phyloP scores from a whole-genome alignment of 768 basidiomycete species.

The Serendipita vermifera region DNA sequence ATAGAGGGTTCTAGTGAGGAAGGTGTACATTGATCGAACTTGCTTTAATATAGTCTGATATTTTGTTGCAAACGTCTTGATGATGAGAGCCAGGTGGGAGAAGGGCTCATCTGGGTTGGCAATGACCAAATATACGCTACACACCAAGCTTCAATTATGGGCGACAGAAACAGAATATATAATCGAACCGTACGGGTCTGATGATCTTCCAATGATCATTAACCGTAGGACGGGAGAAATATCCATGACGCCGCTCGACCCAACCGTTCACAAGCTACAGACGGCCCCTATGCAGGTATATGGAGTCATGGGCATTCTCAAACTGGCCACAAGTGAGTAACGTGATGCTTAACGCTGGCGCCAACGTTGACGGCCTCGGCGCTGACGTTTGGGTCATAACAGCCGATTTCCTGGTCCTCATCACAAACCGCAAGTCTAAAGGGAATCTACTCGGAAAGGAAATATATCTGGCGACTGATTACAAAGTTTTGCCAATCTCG shows the following conservation, averaged over 20 bases:
- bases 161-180: not conserved
- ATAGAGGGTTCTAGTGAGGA: no score
- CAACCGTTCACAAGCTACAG: no score
- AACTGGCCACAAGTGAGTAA: slow-evolving; percentile 28
- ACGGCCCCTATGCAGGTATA: slow-evolving; percentile 24
- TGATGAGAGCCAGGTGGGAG: not conserved
- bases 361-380: slow-evolving; percentile 5
- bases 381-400: not conserved
- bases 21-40: not conserved
- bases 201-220: not conserved
- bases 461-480: slow-evolving; percentile 80
- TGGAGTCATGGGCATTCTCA: slow-evolving; percentile 35
- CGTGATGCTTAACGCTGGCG: not conserved
- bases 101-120: not conserved
- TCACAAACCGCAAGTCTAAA: slow-evolving; percentile 69
- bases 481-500: slow-evolving; percentile 79
- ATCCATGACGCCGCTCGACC: not conserved
- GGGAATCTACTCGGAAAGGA: slow-evolving; percentile 74
- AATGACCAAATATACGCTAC: slow-evolving; percentile 7
- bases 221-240: slow-evolving; percentile 1
- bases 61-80: not conserved
- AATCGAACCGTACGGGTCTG: not conserved
- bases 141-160: not conserved
- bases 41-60: not conserved
- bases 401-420: slow-evolving; percentile 90